These are phyloP conservation scores for Chaetomium olivaceum DNA, from an alignment of 2,329 filamentous ascomycete species.

Conservation along the genomic window DNA sequence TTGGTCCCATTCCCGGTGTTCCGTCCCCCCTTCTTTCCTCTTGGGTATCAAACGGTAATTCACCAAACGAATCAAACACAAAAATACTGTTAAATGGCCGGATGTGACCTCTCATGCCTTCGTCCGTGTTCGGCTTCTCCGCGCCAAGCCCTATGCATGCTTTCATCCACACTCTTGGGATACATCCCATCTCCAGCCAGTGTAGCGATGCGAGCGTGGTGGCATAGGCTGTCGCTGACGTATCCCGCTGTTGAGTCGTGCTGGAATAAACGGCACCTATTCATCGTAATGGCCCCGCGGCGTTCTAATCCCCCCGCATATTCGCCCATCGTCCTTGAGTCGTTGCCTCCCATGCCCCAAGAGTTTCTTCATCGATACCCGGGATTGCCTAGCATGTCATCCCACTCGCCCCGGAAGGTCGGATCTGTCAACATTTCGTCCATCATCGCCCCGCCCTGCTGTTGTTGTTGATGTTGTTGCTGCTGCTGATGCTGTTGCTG, in stretches of 20 bases:
- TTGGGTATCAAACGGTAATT: conserved; percentile 24
- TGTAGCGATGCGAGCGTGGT: neutral
- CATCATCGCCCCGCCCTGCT: conserved; percentile 45
- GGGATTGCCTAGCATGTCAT: conserved; percentile 45
- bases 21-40: neutral
- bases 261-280: neutral
- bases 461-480: conserved; percentile 40
- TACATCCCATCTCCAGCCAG: neutral
- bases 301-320: neutral
- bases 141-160: neutral
- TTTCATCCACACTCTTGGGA: neutral
- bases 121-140: neutral
- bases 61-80: conserved; percentile 10
- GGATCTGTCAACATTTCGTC: conserved; percentile 54
- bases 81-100: neutral
- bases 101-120: neutral
- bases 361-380: conserved; percentile 18
- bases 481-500: conserved; percentile 34
- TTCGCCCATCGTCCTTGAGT: neutral
- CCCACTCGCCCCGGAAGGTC: conserved; percentile 49
- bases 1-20: neutral
- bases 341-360: neutral
- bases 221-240: neutral
- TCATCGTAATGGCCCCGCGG: neutral
- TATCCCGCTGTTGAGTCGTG: neutral